Base-by-base conservation (phyloP, 176 grass and related monocot genomes). In the Carex littledalei region DNA sequence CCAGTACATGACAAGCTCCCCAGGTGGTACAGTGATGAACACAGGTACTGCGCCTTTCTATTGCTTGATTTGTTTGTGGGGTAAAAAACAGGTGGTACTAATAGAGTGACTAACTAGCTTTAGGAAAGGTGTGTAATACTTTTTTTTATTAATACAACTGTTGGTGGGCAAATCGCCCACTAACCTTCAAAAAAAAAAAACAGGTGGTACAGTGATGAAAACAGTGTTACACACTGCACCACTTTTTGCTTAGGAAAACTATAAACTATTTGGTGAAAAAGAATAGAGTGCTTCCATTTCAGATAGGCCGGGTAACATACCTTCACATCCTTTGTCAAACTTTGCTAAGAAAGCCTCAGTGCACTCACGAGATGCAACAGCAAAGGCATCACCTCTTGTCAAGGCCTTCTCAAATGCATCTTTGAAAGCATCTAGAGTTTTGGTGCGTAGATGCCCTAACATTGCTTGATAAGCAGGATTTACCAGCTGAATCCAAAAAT, bases 271-370 rank as follows among this genome's bases (percentile, higher is more conserved):
- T 78, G 52, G 15, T 57, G 13, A 56, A 78, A 56, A 78, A 57
- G 5, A 31, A 78, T 32, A 8, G 34, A 59, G 15, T 29, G 21
- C 11, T 68, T 53, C 45, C 47, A 68, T 83, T 83, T 54, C 45
- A 76, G 6, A 49, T 65, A 63, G 35, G 4, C 21, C 55, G 1
- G 14, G 17, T 52, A 74, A 34, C 77, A 85, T 96, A 99, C 97
- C 97, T 96, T 96, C 90, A 84, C 90, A 92, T 79, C 87, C 87
- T 88, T 88, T 91, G 78, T 99, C 93, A 75, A 99, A 99, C 67
- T 92, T 95, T 56, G 88, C 81, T 86, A 96, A 89, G 87, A 88
- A 94, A 74, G 34, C 69, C 60, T 84, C 47, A 79, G 90, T 82
- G 88, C 88, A 95, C 43, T 89, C 63, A 64, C 71, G 87, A 63